Base-by-base conservation (phyloP, 2,329 filamentous ascomycete genomes). In the Aspergillus aculeatus region DNA sequence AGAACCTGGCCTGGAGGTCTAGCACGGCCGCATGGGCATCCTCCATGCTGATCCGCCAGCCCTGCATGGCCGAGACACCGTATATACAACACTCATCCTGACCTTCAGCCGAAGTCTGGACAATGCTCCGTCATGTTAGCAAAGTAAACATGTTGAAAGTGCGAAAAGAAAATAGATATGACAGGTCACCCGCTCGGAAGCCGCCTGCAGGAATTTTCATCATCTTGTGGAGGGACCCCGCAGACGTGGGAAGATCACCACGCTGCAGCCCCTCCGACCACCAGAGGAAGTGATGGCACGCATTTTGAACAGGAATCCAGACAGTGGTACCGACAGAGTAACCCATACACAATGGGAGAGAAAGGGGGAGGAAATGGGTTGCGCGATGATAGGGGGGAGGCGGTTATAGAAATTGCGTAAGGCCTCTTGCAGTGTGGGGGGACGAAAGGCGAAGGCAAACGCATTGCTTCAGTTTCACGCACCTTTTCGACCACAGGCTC, bases 21-120 rank as follows among this genome's bases (percentile, higher is more conserved):
- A 99, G 89, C 55, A 98, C 82, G 58, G 90, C 86, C 63, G 91
- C 91, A 81, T 99, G 95, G 65, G 95, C 88, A 77, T 99, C 95
- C 78, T 99, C 95, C 95, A 99, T 99, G 83, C 91, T 96, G 81
- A 99, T 98, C 81, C 95, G 90, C 95, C 95, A 99, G 83, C 95
- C 95, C 81, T 99, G 95, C 95, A 99, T 99, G 79, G 92, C 92
- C 67, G 95, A 99, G 67, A 98, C 88, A 74, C 95, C 95, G 78
- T 91, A 99, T 75, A 95, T 80, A 75, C 96, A 87, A 75, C 91
- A 89, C 67, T 96, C 92, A 90, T 98, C 93, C 81, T 92, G 88
- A 79, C 93, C 93, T 75, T 88, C 88, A 76, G 89, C 88, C 73
- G 95, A 99, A 80, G 88, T 84, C 95, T 98, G 72, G 49, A 59